Percentiles rank a stretch among this genome's conserved stretches.
These are phyloP conservation scores for Diaporthe aspalathi DNA, from an alignment of 2,329 filamentous ascomycete species.

Conservation along the genomic window DNA sequence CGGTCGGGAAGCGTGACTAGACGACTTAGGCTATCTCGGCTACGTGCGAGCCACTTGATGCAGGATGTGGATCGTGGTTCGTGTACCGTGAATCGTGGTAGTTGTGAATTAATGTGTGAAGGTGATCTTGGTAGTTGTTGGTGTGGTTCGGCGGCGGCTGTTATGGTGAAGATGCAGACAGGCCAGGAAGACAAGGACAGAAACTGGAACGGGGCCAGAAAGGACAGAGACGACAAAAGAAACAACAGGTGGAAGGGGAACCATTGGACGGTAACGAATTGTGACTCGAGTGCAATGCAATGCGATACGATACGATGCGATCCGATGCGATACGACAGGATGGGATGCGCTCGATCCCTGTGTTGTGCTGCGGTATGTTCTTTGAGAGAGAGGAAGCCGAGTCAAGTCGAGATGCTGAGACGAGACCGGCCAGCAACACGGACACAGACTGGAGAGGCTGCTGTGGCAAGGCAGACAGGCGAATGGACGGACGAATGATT, in stretches of 20 bases:
- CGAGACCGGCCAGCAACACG: constrained; percentile 7
- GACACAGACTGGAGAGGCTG: background rate
- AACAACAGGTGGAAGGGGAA: background rate
- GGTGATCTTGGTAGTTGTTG: background rate
- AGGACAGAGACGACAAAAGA: constrained; percentile 26
- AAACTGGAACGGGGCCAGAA: background rate
- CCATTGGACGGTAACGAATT: constrained; percentile 9
- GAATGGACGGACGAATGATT: background rate
- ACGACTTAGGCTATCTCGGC: constrained; percentile 13
- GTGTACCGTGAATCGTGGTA: too few species aligned
- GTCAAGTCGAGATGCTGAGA: constrained; percentile 4
- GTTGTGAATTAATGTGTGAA: too few species aligned
- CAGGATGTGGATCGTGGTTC: background rate
- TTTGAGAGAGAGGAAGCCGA: background rate
- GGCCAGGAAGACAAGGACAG: background rate
- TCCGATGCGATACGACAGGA: constrained; percentile 1
- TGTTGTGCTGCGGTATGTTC: background rate
- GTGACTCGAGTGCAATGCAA: constrained; percentile 13
- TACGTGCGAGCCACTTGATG: constrained; percentile 18
- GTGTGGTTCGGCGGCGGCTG: too few species aligned
- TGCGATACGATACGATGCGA: constrained; percentile 1
- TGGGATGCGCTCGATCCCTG: too few species aligned
- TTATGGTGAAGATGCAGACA: background rate
- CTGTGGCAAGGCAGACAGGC: background rate
- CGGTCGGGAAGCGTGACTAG: background rate